Conservation (phyloP, 1,284 basidiomycete species). For the Farysia itapuensis region DNA sequence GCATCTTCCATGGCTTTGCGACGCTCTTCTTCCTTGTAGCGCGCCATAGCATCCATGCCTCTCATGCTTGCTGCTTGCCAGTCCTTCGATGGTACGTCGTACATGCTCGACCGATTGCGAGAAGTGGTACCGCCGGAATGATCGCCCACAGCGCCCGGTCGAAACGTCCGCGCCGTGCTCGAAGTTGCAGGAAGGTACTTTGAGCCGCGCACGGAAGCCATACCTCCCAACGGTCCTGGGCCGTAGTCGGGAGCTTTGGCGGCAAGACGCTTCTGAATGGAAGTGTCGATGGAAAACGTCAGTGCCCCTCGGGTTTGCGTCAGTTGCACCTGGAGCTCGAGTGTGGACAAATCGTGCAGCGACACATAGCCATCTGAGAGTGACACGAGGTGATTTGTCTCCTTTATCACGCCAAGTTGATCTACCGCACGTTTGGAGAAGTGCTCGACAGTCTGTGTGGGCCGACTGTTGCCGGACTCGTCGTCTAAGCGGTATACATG, state of each 20-base stretch:
- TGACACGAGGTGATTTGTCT: constrained; percentile 76
- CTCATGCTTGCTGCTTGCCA: constrained; percentile 40
- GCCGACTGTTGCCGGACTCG: constrained; percentile 2
- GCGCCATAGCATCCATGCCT: constrained; percentile 41
- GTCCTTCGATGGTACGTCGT: constrained; percentile 16
- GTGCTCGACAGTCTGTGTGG: constrained; percentile 35
- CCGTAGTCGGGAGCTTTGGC: constrained; percentile 22
- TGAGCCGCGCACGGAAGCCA: constrained; percentile 8
- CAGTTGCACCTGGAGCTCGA: constrained; percentile 66
- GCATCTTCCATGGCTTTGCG: constrained; percentile 36
- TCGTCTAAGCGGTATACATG: constrained; percentile 24
- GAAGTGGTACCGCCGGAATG: constrained; percentile 8
- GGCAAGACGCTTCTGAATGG: constrained; percentile 61
- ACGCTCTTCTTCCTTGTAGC: constrained; percentile 31
- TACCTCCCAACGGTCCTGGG: constrained; percentile 27
- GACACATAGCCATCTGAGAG: constrained; percentile 71
- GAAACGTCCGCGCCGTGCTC: constrained; percentile 14
- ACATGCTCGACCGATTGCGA: constrained; percentile 26
- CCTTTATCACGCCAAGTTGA: constrained; percentile 79
- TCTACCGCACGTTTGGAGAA: constrained; percentile 75
- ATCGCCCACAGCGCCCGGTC: constrained; percentile 28
- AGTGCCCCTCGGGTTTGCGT: constrained; percentile 73
- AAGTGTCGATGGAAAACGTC: constrained; percentile 74
- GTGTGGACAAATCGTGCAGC: constrained; percentile 66
- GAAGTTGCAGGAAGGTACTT: constrained; percentile 10